These are phyloP conservation scores for Closterium sp. DNA, from an alignment of 139 green algal genomes.

Conservation along the genomic window DNA sequence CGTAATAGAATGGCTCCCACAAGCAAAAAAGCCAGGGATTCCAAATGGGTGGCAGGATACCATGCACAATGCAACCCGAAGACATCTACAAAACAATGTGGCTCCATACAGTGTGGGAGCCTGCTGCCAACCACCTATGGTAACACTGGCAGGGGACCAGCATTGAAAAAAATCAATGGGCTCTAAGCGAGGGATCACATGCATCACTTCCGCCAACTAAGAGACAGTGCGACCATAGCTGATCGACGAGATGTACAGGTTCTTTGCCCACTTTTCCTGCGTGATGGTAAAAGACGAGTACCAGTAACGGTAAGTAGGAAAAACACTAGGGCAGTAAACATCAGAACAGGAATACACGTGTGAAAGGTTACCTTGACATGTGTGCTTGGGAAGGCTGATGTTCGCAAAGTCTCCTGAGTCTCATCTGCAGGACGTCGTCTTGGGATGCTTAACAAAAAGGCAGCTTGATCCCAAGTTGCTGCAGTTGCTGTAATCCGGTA, in stretches of 20 bases:
- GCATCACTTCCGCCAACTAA: not conserved
- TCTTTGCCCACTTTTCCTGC: conserved; percentile 96
- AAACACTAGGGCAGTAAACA: not conserved
- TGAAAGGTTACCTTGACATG: conserved; percentile 82
- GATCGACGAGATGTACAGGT: conserved; percentile 95
- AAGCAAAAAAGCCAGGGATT: too few species aligned
- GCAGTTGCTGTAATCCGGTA: conserved; percentile 96
- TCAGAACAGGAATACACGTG: not conserved
- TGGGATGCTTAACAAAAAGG: conserved; percentile 81
- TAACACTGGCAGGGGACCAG: not conserved
- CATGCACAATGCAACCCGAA: too few species aligned
- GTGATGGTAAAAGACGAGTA: too few species aligned
- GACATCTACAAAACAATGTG: not conserved
- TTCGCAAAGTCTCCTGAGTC: conserved; percentile 97
- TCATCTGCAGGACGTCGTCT: conserved; percentile 83
- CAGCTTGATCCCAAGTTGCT: conserved; percentile 88
- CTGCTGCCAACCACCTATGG: not conserved
- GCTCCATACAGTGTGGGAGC: not conserved
- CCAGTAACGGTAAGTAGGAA: not conserved
- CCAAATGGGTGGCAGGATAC: too few species aligned
- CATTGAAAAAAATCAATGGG: not conserved
- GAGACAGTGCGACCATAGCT: conserved; percentile 91
- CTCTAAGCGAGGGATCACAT: not conserved
- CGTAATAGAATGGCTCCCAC: too few species aligned
- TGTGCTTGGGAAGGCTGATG: conserved; percentile 85